Conservation (phyloP, 202 grass and related monocot species). For the Panicum virgatum region DNA sequence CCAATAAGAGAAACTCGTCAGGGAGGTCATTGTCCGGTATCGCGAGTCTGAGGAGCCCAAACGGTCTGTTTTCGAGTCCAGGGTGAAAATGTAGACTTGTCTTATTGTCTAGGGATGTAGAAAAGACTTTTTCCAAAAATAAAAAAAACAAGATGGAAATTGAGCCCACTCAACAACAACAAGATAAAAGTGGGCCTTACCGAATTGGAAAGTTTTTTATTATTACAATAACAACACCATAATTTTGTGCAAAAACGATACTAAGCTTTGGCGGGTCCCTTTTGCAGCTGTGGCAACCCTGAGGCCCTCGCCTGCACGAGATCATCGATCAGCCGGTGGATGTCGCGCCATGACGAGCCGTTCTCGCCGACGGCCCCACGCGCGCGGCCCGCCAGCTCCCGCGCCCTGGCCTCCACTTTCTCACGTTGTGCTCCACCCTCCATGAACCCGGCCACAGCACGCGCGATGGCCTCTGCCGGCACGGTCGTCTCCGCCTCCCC, state of each 20-base stretch:
- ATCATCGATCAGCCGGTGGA: slow-evolving; percentile 61
- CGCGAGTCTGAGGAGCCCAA: too few relatives aligned
- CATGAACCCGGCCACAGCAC: slow-evolving; percentile 56
- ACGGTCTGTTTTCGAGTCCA: too few relatives aligned
- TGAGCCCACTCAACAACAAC: too few relatives aligned
- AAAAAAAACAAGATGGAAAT: too few relatives aligned
- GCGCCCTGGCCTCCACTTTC: slow-evolving; percentile 29
- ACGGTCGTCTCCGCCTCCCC: slow-evolving; percentile 46
- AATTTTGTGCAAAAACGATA: not conserved
- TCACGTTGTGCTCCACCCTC: slow-evolving; percentile 34
- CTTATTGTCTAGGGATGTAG: too few relatives aligned
- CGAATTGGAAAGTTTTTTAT: not conserved
- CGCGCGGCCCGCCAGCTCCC: slow-evolving; percentile 45
- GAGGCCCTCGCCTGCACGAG: slow-evolving; percentile 32
- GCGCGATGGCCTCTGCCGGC: slow-evolving; percentile 49
- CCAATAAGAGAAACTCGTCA: too few relatives aligned
- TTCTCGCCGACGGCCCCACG: slow-evolving; percentile 40
- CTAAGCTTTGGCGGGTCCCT: not conserved
- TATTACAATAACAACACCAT: not conserved
- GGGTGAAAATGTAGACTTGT: too few relatives aligned
- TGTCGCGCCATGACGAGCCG: slow-evolving; percentile 59
- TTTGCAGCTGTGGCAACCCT: not conserved
- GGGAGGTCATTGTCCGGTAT: too few relatives aligned
- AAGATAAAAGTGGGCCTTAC: not conserved
- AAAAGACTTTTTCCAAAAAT: too few relatives aligned